Evolutionary conservation across 1,284 basidiomycete genomes (phyloP), one percentile per base, ranked within the genome.

Genomic region (Austropuccinia psidii): DNA sequence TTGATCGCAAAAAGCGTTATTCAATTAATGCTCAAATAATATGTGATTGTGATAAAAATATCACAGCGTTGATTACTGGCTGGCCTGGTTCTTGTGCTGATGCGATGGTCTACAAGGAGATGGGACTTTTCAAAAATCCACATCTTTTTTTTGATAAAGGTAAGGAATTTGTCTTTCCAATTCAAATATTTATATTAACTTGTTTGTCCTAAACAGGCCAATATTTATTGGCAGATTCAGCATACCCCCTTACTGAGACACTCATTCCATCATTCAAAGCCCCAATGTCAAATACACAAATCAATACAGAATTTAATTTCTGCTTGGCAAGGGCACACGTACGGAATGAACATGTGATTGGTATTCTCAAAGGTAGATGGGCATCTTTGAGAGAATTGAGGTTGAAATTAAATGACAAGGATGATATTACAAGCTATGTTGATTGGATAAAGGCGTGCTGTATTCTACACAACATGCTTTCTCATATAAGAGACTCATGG

Each of bases 21-120:
- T 55, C 65, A 67, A 39, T 67, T 31, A 68, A 58, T n/a, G 33
- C n/a, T 27, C 50, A 68, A 31, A 41, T 55, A 15, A 15, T 57
- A 41, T 68, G 52, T 57, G 66, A 68, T 29, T 68, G 65, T 41
- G 65, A 68, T 41, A 43, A 54, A 39, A 21, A 17, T 29, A 57
- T 68, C 37, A 68, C 52, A 24, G 15, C 47, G 24, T 43, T 68
- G 19, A 15, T 54, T 33, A 31, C 66, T 17, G 52, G 66, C n/a
- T 68, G 66, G 66, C 66, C 66, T 8, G 54, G 54, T 11, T 69
- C 55, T 27, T 69, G 54, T 49, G 33, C 37, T 41, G 21, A n/a
- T n/a, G n/a, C n/a, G n/a, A n/a, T n/a, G n/a, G n/a, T n/a, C n/a
- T n/a, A n/a, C n/a, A n/a, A n/a, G 24, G 19, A 70, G 24, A 49